phyloP scores from a whole-genome alignment of 2,329 filamentous ascomycete species.

The Sporothrix pallida region DNA sequence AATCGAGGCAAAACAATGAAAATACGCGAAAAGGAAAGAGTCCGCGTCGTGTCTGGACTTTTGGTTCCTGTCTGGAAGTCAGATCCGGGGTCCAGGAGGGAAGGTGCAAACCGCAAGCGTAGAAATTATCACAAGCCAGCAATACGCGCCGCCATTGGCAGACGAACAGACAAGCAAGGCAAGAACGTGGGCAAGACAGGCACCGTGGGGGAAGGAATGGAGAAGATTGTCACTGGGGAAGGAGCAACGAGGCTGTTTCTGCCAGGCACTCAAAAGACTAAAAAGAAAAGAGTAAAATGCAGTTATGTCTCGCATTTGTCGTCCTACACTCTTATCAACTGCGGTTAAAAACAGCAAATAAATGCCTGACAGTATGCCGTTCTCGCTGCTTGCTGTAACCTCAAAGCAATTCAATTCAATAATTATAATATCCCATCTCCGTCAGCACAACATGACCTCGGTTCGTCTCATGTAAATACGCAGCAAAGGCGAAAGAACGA shows the following conservation, averaged over 20 bases:
- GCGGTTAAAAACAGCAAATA: not conserved
- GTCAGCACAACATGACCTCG: slow-evolving; percentile 13
- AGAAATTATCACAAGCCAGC: slow-evolving; percentile 17
- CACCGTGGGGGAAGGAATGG: slow-evolving; percentile 9
- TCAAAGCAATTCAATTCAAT: not conserved
- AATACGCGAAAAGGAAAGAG: slow-evolving; percentile 5
- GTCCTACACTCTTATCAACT: not conserved
- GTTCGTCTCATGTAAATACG: not conserved
- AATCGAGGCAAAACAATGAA: not conserved
- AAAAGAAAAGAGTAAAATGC: not conserved
- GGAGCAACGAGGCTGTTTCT: not conserved
- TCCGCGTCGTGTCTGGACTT: not conserved
- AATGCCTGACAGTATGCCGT: not conserved
- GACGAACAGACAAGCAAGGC: not conserved
- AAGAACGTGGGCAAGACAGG: slow-evolving; percentile 15
- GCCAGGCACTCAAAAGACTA: not conserved
- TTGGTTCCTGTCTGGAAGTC: not conserved
- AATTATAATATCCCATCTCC: not conserved
- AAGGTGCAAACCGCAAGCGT: slow-evolving; percentile 20
- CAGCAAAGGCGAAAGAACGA: not conserved
- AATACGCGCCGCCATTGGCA: slow-evolving; percentile 18
- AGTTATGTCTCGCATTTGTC: not conserved
- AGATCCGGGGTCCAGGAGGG: not conserved
- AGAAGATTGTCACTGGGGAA: not conserved
- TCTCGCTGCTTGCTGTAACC: slow-evolving; percentile 10